phyloP scores from a whole-genome alignment of 768 basidiomycete genomes.

The Lepiota venenata region DNA sequence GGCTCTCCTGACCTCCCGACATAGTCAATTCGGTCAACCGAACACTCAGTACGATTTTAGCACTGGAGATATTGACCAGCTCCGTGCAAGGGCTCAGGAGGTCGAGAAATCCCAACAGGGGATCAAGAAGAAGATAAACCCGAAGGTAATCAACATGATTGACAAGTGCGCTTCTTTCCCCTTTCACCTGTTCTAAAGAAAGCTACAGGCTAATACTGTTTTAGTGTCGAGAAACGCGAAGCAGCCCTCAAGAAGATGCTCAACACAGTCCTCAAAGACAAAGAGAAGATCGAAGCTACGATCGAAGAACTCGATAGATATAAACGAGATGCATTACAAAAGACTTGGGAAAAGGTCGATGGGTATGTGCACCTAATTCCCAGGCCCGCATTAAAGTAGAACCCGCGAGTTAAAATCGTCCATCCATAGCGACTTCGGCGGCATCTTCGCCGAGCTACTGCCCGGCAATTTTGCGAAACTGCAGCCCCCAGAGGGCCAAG shows the following conservation, averaged over 20 bases:
- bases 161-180: slow-evolving; percentile 61
- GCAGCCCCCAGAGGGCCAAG: slow-evolving; percentile 89
- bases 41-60: slow-evolving; percentile 83
- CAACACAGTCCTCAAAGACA: slow-evolving; percentile 84
- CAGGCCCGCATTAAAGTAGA: not conserved
- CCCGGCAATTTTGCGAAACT: slow-evolving; percentile 97
- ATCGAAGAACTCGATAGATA: slow-evolving; percentile 91
- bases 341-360: slow-evolving; percentile 96
- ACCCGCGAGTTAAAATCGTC: not conserved
- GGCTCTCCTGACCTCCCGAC: not conserved
- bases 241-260: slow-evolving; percentile 84
- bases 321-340: slow-evolving; percentile 89
- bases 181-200: not conserved
- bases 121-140: slow-evolving; percentile 95
- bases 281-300: slow-evolving; percentile 91
- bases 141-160: slow-evolving; percentile 94
- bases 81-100: slow-evolving; percentile 65
- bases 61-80: slow-evolving; percentile 52
- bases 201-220: not conserved
- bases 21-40: slow-evolving; percentile 79
- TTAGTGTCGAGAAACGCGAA: slow-evolving; percentile 93
- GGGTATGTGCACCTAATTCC: slow-evolving; percentile 49
- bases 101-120: slow-evolving; percentile 76
- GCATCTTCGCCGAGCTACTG: slow-evolving; percentile 91
- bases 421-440: slow-evolving; percentile 81